Percentiles rank a stretch among this genome's conserved stretches.
These are phyloP conservation scores for Protoeuglena noctilucae DNA, from an alignment of 139 green algal species.

Conservation along the genomic window DNA sequence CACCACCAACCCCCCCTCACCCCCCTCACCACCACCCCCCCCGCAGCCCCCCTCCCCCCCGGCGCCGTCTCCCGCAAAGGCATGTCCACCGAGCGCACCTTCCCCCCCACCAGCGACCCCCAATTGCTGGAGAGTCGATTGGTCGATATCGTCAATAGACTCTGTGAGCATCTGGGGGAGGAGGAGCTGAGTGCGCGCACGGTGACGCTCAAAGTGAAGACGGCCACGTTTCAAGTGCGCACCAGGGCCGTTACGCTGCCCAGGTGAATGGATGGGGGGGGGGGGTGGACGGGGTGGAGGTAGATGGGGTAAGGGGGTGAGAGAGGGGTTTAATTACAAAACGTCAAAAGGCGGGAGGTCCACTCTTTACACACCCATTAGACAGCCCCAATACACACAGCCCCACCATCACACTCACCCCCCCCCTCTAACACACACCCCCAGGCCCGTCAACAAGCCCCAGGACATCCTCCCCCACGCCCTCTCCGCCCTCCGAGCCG, in stretches of 20 bases:
- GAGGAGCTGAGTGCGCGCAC: slow-evolving; percentile 14
- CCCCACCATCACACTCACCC: too few species aligned
- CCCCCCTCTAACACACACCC: too few species aligned
- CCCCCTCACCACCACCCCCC: too few species aligned
- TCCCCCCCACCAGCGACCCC: slow-evolving; percentile 2
- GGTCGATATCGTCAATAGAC: slow-evolving; percentile 5
- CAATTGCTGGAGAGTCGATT: background rate
- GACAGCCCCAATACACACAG: too few species aligned
- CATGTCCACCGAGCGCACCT: slow-evolving; percentile 28
- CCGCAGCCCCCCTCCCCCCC: too few species aligned
- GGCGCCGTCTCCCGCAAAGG: slow-evolving; percentile 6
- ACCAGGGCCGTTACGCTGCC: background rate
- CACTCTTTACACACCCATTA: background rate
- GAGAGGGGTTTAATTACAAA: too few species aligned
- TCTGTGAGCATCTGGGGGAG: slow-evolving; percentile 12
- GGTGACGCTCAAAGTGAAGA: slow-evolving; percentile 25
- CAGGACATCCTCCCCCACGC: too few species aligned
- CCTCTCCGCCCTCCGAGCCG: too few species aligned
- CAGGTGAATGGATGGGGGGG: background rate
- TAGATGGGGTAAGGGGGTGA: too few species aligned
- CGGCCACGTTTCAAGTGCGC: slow-evolving; percentile 14
- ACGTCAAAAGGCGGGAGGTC: background rate
- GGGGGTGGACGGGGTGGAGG: too few species aligned
- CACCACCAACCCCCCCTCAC: too few species aligned
- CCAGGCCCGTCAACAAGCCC: too few species aligned